These are phyloP conservation scores for Hypsizygus marmoreus DNA, from an alignment of 768 basidiomycete genomes.

Conservation along the genomic window DNA sequence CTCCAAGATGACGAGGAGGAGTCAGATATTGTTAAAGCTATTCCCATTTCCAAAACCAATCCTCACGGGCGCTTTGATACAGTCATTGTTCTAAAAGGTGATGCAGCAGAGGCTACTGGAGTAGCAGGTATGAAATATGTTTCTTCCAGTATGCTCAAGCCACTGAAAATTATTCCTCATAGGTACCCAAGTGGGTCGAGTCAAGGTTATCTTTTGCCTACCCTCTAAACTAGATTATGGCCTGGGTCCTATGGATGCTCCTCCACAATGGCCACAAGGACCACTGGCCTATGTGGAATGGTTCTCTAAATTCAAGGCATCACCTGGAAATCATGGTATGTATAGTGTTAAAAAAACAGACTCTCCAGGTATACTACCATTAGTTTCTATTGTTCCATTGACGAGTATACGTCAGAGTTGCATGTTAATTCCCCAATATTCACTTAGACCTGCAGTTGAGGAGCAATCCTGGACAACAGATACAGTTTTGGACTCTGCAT, in stretches of 20 bases:
- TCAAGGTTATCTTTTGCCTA: conserved; percentile 24
- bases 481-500: too few species aligned
- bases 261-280: conserved; percentile 10
- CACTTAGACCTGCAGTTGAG: too few species aligned
- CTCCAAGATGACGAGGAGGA: conserved; percentile 21
- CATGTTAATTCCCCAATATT: too few species aligned
- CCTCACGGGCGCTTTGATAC: conserved; percentile 27
- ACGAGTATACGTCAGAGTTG: too few species aligned
- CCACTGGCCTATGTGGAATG: conserved; percentile 12
- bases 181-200: conserved; percentile 20
- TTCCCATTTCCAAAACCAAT: conserved; percentile 9
- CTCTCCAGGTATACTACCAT: too few species aligned
- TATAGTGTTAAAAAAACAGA: neutral
- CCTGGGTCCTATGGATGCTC: neutral
- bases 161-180: neutral
- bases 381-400: too few species aligned
- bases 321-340: neutral
- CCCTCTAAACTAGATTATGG: conserved; percentile 5
- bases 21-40: conserved; percentile 21
- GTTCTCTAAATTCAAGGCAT: neutral
- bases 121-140: conserved; percentile 18
- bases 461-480: too few species aligned
- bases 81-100: conserved; percentile 16
- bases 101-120: conserved; percentile 24
- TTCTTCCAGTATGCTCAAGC: neutral